Conservation (phyloP, 306 rosid species). For the Acacia acuminata region DNA sequence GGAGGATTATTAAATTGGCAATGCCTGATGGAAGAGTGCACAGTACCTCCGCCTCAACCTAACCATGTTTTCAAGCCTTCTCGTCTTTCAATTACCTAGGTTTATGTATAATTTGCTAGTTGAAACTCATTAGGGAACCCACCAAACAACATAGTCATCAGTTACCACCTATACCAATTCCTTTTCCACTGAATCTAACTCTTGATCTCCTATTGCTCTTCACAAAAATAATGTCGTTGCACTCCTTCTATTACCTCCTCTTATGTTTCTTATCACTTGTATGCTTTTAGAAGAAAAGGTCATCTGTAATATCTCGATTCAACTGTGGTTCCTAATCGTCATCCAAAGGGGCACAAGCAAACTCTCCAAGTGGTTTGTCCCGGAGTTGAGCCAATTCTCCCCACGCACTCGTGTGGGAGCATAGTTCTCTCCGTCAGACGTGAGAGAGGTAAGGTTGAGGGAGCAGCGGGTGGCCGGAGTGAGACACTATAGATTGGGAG, state of each 20-base stretch:
- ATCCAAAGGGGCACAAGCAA: too few species aligned
- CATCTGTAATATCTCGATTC: neutral
- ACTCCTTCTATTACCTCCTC: neutral
- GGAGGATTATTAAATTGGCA: neutral
- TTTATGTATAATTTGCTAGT: neutral
- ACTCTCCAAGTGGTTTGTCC: too few species aligned
- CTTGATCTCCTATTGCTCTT: neutral
- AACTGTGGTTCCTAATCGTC: neutral
- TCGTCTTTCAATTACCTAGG: neutral
- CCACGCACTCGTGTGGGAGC: too few species aligned
- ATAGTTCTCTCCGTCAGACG: too few species aligned
- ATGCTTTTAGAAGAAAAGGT: neutral
- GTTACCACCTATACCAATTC: neutral
- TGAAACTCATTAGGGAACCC: neutral
- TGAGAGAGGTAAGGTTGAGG: too few species aligned
- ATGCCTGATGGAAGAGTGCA: neutral
- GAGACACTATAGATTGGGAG: too few species aligned
- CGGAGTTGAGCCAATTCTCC: too few species aligned
- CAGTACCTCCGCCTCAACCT: neutral
- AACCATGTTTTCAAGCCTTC: neutral
- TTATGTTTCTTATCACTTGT: neutral
- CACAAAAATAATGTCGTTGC: neutral
- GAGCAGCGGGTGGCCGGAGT: too few species aligned
- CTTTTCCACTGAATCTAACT: neutral
- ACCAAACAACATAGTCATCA: neutral